Evolutionary conservation across 2,329 filamentous ascomycete genomes (phyloP).

Genomic region (Stagonosporopsis rhizophila): DNA sequence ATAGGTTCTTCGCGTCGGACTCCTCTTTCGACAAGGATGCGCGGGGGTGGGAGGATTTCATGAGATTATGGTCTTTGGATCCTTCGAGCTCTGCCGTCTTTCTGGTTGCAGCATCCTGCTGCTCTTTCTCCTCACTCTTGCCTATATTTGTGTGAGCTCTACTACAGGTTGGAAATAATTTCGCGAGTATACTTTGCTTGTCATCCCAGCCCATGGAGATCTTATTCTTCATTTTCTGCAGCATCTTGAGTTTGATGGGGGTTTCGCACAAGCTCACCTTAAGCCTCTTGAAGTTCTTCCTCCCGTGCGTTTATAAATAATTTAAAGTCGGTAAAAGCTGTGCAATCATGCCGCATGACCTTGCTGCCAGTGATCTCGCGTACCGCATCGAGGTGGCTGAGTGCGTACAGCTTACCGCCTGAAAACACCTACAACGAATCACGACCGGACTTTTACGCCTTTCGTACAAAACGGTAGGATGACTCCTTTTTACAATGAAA

Average conservation of each 20-base stretch:
- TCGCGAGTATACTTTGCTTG: background rate
- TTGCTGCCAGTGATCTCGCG: background rate
- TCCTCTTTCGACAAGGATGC: background rate
- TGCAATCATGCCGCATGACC: background rate
- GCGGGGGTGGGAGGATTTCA: background rate
- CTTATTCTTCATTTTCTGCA: background rate
- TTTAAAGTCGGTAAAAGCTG: background rate
- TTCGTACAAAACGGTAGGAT: background rate
- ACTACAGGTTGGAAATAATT: background rate
- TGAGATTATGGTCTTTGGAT: background rate
- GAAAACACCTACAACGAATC: background rate
- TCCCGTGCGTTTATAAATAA: background rate
- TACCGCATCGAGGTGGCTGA: slow-evolving; percentile 1
- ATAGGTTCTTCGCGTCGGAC: background rate
- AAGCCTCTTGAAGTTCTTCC: background rate
- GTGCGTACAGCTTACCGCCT: slow-evolving; percentile 5
- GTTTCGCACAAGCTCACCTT: background rate
- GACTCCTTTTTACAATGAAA: background rate
- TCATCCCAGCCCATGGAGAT: background rate
- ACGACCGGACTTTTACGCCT: background rate
- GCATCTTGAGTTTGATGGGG: background rate
- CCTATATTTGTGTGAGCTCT: background rate
- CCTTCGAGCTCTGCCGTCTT: background rate
- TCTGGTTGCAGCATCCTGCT: background rate
- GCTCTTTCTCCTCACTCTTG: background rate